Percentiles rank a stretch among this genome's conserved stretches.
These are phyloP conservation scores for Eustoma russellianum DNA, from an alignment of 257 asterid species.

Conservation along the genomic window DNA sequence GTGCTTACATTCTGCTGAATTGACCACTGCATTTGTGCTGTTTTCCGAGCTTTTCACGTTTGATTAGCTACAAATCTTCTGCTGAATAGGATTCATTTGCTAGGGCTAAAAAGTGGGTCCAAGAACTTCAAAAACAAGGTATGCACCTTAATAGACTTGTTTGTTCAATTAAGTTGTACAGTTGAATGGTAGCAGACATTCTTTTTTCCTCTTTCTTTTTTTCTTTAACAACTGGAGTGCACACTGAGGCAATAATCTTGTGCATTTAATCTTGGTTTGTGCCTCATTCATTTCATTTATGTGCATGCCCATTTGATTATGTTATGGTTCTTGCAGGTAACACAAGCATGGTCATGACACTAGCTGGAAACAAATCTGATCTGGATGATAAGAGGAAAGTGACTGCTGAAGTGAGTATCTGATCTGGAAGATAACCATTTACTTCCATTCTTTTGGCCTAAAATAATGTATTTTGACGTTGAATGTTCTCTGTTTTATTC, in stretches of 20 bases:
- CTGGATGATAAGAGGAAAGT: slow-evolving; percentile 13
- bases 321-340: slow-evolving; percentile 44
- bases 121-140: slow-evolving; percentile 97
- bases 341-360: slow-evolving; percentile 86
- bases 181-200: neutral
- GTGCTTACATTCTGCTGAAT: too few relatives aligned
- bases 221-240: too few relatives aligned
- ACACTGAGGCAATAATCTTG: too few relatives aligned
- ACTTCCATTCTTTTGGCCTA: too few relatives aligned
- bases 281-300: too few relatives aligned
- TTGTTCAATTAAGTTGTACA: neutral
- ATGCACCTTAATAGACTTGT: slow-evolving; percentile 5
- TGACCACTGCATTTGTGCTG: too few relatives aligned
- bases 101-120: slow-evolving; percentile 97
- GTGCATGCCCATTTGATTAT: neutral
- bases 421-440: too few relatives aligned
- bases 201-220: too few relatives aligned
- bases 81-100: slow-evolving; percentile 58
- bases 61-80: neutral
- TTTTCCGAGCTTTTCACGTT: neutral
- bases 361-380: slow-evolving; percentile 91
- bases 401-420: slow-evolving; percentile 9
- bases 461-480: neutral
- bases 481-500: neutral
- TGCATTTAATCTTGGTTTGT: too few relatives aligned